Base-by-base conservation (phyloP, 2,329 filamentous ascomycete genomes). In the Penicillium sp. region DNA sequence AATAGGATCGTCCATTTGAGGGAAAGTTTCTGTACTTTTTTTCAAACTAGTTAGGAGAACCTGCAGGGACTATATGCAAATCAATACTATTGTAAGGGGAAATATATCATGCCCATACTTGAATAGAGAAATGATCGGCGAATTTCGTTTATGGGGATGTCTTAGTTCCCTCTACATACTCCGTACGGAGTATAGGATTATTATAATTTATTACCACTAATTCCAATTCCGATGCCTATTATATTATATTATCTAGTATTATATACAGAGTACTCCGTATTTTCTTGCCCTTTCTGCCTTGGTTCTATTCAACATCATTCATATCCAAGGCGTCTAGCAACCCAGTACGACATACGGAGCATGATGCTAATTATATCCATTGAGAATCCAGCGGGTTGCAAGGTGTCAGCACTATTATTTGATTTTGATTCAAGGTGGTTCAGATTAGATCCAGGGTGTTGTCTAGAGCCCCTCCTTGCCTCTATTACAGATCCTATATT, bases 311-410 rank as follows among this genome's bases (percentile, higher is more conserved):
- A 49, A 49, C 49, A 49, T 52, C 50, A 23, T 27, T 12, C 17
- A 19, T 23, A 12, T 12, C 23, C 50, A 53, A 23, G 40, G 15
- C 27, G 19, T 19, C 38, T 31, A 42, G 21, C 35, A 50, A 40
- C 7, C 42, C n/a, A 31, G 35, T 55, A 50, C 37, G 17, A 53
- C 29, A 3, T 37, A 21, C 12, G 27, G 17, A 19, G 13, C 8
- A 38, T 19, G 15, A 41, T 49, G 25, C 47, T 50, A 51, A 51
- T 43, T 56, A 51, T 56, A 56, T 42, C 27, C 40, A 56, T 56
- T 56, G 17, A 21, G 23, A 51, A 56, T 27, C 38, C 38, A 38
- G 7, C 47, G 46, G 33, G 25, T 42, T 51, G 54, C 38, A 56
- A 56, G 54, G 54, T 51, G n/a, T 33, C 46, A 47, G 25, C 42